These are phyloP conservation scores for Volvox reticuliferus DNA, from an alignment of 139 green algal species.

Conservation along the genomic window DNA sequence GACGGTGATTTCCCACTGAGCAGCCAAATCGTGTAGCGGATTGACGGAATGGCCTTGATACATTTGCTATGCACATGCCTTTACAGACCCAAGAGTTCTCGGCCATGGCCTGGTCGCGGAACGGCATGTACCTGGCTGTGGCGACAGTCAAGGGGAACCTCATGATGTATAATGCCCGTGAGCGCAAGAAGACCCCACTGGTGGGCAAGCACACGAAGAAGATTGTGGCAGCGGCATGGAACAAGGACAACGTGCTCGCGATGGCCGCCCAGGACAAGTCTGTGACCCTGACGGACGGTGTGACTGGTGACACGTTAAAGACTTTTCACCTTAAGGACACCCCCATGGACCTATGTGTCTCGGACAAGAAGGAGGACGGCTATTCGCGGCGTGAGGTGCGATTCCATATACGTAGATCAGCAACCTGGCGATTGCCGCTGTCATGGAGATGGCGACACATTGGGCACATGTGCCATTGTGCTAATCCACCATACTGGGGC, in stretches of 20 bases:
- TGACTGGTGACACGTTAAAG: constrained; percentile 66
- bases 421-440: too few species aligned
- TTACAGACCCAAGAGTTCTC: constrained; percentile 71
- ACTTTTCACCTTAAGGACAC: constrained; percentile 62
- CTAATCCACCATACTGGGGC: too few species aligned
- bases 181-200: constrained; percentile 71
- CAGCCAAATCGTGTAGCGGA: too few species aligned
- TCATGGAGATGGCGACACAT: too few species aligned
- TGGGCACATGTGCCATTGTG: too few species aligned
- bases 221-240: constrained; percentile 72
- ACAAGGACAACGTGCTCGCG: constrained; percentile 69
- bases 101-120: constrained; percentile 68
- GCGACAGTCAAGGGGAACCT: constrained; percentile 81
- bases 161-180: constrained; percentile 76
- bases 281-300: constrained; percentile 62
- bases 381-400: constrained; percentile 57
- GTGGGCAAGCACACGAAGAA: constrained; percentile 74
- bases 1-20: too few species aligned
- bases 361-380: constrained; percentile 62
- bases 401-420: background rate
- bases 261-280: constrained; percentile 59
- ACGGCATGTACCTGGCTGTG: constrained; percentile 69
- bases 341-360: constrained; percentile 64
- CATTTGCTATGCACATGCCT: too few species aligned
- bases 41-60: too few species aligned